phyloP scores from a whole-genome alignment of 106 monocot genomes.

The Phalaenopsis aphrodite region DNA sequence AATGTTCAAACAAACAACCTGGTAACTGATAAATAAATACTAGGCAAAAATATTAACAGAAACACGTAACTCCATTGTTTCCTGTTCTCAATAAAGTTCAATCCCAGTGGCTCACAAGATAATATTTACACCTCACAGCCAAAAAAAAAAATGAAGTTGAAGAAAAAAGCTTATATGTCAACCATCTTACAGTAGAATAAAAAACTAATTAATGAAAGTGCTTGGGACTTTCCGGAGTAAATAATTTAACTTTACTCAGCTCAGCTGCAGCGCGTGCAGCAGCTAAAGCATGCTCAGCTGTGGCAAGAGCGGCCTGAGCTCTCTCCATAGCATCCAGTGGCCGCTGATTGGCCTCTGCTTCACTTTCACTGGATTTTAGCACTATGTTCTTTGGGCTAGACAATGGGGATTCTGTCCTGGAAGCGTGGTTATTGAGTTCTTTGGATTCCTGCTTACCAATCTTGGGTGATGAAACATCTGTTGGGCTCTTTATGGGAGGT shows the following conservation, averaged over 20 bases:
- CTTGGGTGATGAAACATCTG: conserved; percentile 1
- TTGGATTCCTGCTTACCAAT: neutral
- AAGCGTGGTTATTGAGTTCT: neutral
- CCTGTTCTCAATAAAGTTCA: no score
- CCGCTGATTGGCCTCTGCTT: conserved; percentile 9
- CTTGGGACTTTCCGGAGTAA: neutral
- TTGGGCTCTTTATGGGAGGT: neutral
- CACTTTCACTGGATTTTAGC: conserved; percentile 2
- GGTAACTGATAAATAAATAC: neutral
- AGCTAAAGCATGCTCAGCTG: conserved; percentile 64
- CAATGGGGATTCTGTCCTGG: neutral
- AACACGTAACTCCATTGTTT: neutral
- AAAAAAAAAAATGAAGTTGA: no score
- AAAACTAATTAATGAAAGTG: neutral
- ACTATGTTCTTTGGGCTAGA: neutral
- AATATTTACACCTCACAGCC: neutral
- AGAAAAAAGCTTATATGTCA: neutral
- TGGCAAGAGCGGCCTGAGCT: conserved; percentile 70
- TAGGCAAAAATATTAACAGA: neutral
- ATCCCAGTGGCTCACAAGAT: neutral
- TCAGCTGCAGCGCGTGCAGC: conserved; percentile 67
- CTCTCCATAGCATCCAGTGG: conserved; percentile 60
- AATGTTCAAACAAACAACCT: neutral
- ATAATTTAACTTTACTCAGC: conserved; percentile 39
- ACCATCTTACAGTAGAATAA: neutral